These are phyloP conservation scores for Claviceps monticola DNA, from an alignment of 2,329 filamentous ascomycete genomes.

Conservation along the genomic window DNA sequence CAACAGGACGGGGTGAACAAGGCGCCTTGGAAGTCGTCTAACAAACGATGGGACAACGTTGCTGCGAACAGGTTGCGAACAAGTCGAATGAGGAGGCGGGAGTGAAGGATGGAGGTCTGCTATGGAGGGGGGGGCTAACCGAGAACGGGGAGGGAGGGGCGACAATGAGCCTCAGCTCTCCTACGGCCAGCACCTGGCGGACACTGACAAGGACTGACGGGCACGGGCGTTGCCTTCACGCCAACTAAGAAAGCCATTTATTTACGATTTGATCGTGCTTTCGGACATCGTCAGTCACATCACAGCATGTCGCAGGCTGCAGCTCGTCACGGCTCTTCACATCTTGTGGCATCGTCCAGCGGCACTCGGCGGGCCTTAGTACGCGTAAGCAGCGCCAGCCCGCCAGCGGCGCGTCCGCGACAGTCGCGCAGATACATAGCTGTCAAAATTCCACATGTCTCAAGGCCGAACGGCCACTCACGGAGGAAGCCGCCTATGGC, in stretches of 20 bases:
- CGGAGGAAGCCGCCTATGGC: neutral
- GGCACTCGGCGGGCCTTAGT: too few species aligned
- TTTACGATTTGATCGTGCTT: neutral
- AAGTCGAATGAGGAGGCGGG: neutral
- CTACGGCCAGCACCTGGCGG: neutral
- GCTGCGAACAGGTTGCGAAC: neutral
- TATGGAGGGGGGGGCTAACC: neutral
- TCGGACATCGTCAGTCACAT: too few species aligned
- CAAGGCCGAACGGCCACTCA: neutral
- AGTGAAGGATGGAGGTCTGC: neutral
- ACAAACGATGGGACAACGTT: neutral
- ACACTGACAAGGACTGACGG: neutral
- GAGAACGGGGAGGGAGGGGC: neutral
- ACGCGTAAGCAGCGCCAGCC: too few species aligned
- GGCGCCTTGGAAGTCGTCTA: neutral
- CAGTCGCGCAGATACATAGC: too few species aligned
- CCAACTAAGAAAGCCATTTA: neutral
- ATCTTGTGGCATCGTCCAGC: neutral
- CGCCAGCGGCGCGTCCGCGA: too few species aligned
- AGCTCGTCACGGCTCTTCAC: neutral
- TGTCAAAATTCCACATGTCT: neutral
- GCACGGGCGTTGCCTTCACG: neutral
- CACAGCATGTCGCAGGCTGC: too few species aligned
- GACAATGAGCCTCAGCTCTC: neutral
- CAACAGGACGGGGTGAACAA: neutral